Base-by-base conservation (phyloP, 768 basidiomycete genomes). In the Sporobolomyces phaffii region DNA sequence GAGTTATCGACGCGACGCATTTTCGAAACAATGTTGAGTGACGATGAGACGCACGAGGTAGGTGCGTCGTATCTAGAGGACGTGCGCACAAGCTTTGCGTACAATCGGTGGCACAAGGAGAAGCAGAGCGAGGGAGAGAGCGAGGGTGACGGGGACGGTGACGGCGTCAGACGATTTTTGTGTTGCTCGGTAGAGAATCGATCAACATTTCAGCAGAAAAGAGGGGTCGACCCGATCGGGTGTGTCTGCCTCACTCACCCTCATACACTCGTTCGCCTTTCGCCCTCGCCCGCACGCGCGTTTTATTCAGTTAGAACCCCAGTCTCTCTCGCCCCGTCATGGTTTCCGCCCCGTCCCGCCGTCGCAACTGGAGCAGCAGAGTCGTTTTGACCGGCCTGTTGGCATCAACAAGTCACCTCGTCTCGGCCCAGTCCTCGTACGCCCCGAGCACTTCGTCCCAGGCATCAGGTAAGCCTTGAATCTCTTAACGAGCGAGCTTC, bases 261-360 rank as follows among this genome's bases (percentile, higher is more conserved):
- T 26, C 15, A 54, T 54, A 54, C 52, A 54, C 52, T 54, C 52
- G 52, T 54, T 54, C 17, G 10, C 20, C 51, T n/a, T n/a, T n/a
- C n/a, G n/a, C n/a, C n/a, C n/a, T n/a, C n/a, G n/a, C n/a, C n/a
- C n/a, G n/a, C 14, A 54, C 52, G 20, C 50, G 36, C 18, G 29
- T 22, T 33, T 33, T 51, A 51, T 34, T 51, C 29, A 31, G 17
- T 34, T 33, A 51, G 50, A 54, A 31, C 48, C 10, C 48, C 48
- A 20, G 8, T 5, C 11, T 9, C 48, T 13, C 48, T 50, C n/a
- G n/a, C 48, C 24, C 29, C 48, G 18, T 28, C 15, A 54, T 54
- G 52, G 52, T 54, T 26, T 38, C 52, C 6, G 2, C 9, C 50
- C 34, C 50, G 33, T 33, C 8, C 50, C 29, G 50, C 29, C 48